phyloP scores from a whole-genome alignment of 192 early-diverging fungal genomes.

The Entrophospora sp. region DNA sequence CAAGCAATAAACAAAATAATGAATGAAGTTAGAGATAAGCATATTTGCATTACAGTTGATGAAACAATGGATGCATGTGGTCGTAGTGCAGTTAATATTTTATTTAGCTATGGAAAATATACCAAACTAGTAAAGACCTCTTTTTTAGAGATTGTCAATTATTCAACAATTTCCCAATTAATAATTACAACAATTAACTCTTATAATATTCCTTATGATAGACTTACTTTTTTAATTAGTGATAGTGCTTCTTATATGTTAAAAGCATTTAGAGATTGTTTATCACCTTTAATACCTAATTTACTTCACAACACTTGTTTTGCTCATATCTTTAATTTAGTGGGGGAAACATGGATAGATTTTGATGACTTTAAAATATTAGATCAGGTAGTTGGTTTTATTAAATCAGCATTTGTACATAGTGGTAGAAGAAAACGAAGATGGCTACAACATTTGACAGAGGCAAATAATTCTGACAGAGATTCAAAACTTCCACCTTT shows the following conservation, averaged over 20 bases:
- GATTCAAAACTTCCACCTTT: neutral
- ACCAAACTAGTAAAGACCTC: neutral
- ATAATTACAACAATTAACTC: neutral
- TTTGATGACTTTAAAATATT: neutral
- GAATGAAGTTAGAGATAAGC: neutral
- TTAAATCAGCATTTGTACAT: neutral
- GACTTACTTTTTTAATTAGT: neutral
- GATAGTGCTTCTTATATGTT: neutral
- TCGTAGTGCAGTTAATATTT: neutral
- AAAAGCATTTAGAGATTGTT: neutral
- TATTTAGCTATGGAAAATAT: neutral
- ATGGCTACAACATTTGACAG: neutral
- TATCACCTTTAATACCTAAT: neutral
- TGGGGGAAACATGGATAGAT: neutral
- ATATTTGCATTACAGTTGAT: neutral
- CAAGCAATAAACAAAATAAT: neutral
- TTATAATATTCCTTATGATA: slow-evolving; percentile 3
- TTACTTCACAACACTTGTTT: slow-evolving; percentile 1
- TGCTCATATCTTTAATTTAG: neutral
- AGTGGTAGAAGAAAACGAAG: neutral
- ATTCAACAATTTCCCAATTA: neutral
- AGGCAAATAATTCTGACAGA: neutral
- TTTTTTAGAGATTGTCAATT: neutral
- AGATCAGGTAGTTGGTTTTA: neutral
- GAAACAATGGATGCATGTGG: neutral